Evolutionary conservation across 2,329 filamentous ascomycete species (phyloP).

Genomic region (Chaetoscypha palmicola): DNA sequence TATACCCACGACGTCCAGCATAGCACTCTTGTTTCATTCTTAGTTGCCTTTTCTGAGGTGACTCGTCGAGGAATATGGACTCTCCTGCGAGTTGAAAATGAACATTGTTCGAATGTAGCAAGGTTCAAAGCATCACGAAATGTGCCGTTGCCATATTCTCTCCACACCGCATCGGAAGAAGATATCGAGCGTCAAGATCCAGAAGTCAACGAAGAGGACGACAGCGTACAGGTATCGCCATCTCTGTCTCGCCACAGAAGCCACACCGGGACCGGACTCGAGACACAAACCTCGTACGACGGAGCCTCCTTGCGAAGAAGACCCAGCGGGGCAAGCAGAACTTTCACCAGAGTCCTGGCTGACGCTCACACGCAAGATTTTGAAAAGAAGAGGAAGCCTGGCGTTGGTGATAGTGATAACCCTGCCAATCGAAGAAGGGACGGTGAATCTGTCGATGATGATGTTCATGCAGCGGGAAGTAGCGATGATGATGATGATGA

Average conservation of each 20-base stretch:
- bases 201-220: background rate
- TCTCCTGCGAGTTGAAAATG: constrained; percentile 91
- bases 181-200: constrained; percentile 8
- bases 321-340: constrained; percentile 14
- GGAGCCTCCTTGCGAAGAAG: constrained; percentile 12
- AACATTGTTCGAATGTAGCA: constrained; percentile 88
- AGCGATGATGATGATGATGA: constrained; percentile 21
- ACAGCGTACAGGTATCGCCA: constrained; percentile 14
- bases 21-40: constrained; percentile 72
- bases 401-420: constrained; percentile 12
- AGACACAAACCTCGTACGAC: constrained; percentile 14
- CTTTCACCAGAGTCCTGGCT: constrained; percentile 62
- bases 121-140: constrained; percentile 87
- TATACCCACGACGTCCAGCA: constrained; percentile 76
- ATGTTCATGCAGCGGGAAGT: constrained; percentile 5
- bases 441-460: constrained; percentile 11
- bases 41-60: constrained; percentile 72
- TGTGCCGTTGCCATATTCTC: constrained; percentile 70
- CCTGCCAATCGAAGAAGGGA: constrained; percentile 3
- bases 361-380: constrained; percentile 88
- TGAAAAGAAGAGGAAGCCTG: constrained; percentile 60
- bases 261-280: constrained; percentile 18
- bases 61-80: constrained; percentile 85
- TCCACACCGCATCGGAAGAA: constrained; percentile 18
- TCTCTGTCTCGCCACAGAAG: constrained; percentile 17